These are phyloP conservation scores for Penicillium longicatenatum DNA, from an alignment of 495 filamentous ascomycete genomes.

Conservation along the genomic window DNA sequence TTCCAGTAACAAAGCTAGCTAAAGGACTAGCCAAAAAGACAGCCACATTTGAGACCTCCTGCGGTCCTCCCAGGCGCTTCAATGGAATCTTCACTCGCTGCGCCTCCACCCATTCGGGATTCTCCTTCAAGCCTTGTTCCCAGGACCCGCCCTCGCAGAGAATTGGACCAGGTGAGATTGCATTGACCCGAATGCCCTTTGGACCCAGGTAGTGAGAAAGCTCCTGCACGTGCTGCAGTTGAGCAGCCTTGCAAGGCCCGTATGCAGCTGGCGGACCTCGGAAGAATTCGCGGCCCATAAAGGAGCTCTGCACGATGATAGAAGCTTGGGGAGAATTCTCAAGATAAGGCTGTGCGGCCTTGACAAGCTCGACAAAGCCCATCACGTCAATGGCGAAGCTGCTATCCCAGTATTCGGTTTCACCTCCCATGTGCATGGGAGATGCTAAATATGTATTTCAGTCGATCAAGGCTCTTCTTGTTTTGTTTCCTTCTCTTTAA, in stretches of 20 bases:
- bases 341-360: conserved; percentile 10
- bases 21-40: conserved; percentile 17
- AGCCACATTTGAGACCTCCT: conserved; percentile 14
- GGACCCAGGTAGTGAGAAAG: conserved; percentile 10
- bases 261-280: conserved; percentile 14
- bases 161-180: conserved; percentile 7
- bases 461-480: background rate
- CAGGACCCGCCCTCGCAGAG: conserved; percentile 5
- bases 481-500: background rate
- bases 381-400: conserved; percentile 18
- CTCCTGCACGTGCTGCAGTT: conserved; percentile 14
- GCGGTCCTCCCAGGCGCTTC: conserved; percentile 9
- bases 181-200: conserved; percentile 9
- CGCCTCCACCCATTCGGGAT: conserved; percentile 17
- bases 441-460: conserved; percentile 7
- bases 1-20: conserved; percentile 4
- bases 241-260: conserved; percentile 9
- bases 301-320: conserved; percentile 16
- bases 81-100: conserved; percentile 14
- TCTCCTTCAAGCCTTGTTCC: conserved; percentile 4
- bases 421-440: conserved; percentile 15
- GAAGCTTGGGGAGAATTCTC: conserved; percentile 9
- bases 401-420: conserved; percentile 14
- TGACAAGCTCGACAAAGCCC: conserved; percentile 18
- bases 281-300: conserved; percentile 16